Conservation (phyloP, 176 grass and related monocot genomes). For the Eleusine coracana region DNA sequence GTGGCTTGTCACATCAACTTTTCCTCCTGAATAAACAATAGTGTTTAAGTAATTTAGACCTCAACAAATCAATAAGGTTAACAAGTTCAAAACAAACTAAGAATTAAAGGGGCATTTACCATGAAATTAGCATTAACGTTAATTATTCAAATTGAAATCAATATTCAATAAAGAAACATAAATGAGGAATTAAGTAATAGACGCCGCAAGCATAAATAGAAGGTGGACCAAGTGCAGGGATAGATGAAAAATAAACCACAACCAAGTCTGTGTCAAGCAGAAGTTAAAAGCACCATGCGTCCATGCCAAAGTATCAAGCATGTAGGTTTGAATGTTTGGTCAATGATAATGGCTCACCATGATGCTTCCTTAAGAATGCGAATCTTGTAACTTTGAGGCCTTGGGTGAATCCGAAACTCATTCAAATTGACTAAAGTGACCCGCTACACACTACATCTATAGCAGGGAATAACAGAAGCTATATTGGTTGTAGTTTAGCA, state of each 20-base stretch:
- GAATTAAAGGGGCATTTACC: neutral
- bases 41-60: slow-evolving; percentile 6
- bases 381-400: slow-evolving; percentile 81
- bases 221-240: neutral
- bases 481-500: neutral
- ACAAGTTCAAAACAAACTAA: slow-evolving; percentile 13
- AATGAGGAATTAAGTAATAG: slow-evolving; percentile 1
- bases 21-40: slow-evolving; percentile 51
- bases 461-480: neutral
- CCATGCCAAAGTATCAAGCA: neutral
- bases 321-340: neutral
- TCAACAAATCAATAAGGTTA: slow-evolving; percentile 21
- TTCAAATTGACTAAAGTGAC: neutral
- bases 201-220: neutral
- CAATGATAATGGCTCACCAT: slow-evolving; percentile 70
- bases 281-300: no score
- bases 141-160: slow-evolving; percentile 2
- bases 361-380: slow-evolving; percentile 71
- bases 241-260: no score
- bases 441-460: neutral
- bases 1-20: slow-evolving; percentile 57
- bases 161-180: slow-evolving; percentile 15
- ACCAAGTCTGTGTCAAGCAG: neutral
- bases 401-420: neutral
- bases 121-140: neutral